Conservation (phyloP, 805 yeast genomes). For the Monosporozyma unispora region DNA sequence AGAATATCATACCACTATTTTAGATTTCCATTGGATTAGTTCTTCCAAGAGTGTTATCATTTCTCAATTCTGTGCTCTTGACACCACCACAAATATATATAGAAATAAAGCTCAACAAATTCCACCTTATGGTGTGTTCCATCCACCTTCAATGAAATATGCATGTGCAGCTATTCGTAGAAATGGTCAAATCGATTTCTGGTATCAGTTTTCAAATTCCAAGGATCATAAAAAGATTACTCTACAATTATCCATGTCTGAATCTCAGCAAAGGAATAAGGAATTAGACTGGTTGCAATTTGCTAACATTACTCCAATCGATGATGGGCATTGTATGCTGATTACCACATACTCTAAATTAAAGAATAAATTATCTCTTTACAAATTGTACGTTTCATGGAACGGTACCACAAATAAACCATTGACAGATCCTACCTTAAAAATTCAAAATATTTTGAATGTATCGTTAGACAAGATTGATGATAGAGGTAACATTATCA, state of each 20-base stretch:
- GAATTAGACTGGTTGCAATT: constrained; percentile 27
- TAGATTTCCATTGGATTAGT: constrained; percentile 38
- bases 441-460: constrained; percentile 20
- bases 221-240: constrained; percentile 31
- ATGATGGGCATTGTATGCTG: constrained; percentile 26
- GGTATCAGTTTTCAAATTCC: constrained; percentile 33
- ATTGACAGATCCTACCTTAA: constrained; percentile 26
- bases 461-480: constrained; percentile 17
- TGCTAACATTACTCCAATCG: constrained; percentile 28
- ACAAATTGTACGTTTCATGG: constrained; percentile 27
- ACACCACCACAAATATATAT: constrained; percentile 18
- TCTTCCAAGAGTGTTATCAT: constrained; percentile 31
- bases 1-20: constrained; percentile 26
- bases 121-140: constrained; percentile 29
- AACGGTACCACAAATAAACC: constrained; percentile 19
- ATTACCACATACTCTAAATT: constrained; percentile 24
- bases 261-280: constrained; percentile 14
- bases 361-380: constrained; percentile 21
- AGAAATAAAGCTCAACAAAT: constrained; percentile 29
- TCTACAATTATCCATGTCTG: constrained; percentile 19
- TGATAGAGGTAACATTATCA: constrained; percentile 16
- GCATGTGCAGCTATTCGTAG: constrained; percentile 29
- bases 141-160: constrained; percentile 32
- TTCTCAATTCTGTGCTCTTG: constrained; percentile 27
- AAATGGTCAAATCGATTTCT: constrained; percentile 30